Conservation (phyloP, 2,329 filamentous ascomycete genomes). For the Colletotrichum horii region DNA sequence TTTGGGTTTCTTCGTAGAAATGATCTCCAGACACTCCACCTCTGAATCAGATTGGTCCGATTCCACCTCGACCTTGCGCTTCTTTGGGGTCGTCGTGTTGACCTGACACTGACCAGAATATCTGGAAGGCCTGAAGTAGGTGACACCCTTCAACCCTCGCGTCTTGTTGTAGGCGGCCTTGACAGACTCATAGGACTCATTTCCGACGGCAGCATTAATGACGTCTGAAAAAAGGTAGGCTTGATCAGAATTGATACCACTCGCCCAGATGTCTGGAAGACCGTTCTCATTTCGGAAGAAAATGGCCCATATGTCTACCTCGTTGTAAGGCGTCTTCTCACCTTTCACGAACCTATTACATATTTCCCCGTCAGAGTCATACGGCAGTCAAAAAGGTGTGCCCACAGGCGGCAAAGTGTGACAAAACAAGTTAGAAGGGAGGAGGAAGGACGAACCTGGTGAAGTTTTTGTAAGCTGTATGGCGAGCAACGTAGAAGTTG, state of each 20-base stretch:
- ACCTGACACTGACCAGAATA: not conserved
- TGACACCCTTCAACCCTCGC: not conserved
- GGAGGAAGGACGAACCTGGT: not conserved
- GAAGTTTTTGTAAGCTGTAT: not conserved
- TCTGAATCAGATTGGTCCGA: not conserved
- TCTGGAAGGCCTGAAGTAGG: not conserved
- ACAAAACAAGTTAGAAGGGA: not conserved
- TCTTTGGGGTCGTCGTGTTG: not conserved
- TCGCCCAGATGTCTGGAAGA: not conserved
- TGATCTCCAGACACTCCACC: not conserved
- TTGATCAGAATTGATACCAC: not conserved
- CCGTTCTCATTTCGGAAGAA: not conserved
- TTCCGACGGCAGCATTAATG: not conserved
- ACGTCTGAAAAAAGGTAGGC: not conserved
- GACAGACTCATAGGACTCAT: not conserved
- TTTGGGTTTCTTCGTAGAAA: not conserved
- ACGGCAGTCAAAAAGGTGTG: not conserved
- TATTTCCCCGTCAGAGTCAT: too few species aligned
- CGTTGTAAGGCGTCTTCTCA: not conserved
- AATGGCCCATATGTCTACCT: not conserved
- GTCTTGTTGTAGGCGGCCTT: not conserved
- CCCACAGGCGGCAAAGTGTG: not conserved
- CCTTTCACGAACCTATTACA: not conserved
- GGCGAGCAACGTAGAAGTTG: not conserved
- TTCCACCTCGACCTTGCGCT: not conserved